Base-by-base conservation (phyloP, 2,329 filamentous ascomycete species). In the Penicillium sp. region DNA sequence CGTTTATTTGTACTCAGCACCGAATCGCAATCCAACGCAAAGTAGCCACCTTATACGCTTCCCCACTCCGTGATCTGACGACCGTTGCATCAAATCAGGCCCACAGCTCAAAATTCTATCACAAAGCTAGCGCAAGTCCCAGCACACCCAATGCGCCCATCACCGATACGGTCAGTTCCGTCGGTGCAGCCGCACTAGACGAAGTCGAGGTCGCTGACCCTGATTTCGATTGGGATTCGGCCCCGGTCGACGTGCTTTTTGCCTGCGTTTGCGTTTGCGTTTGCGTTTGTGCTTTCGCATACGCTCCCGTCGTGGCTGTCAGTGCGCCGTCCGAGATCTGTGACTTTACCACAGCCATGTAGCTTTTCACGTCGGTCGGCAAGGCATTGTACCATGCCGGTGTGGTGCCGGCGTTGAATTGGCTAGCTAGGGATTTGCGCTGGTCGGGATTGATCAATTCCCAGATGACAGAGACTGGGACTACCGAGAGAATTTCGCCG, bases 361-460 rank as follows among this genome's bases (percentile, higher is more conserved):
- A 73, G 39, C 57, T 67, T 57, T 72, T 67, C n/a, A 69, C 67
- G 2, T 67, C 63, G 5, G 63, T 58, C 0, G 71, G 71, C 0
- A 74, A 62, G 29, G 58, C 60, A 11, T 50, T 44, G 21, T 72
- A 74, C 71, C 71, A 73, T 29, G 57, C 55, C 0, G 71, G 69
- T 0, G 70, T 73, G 39, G 53, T 64, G 0, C 71, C 71, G 9
- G 68, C 69, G 8, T 66, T 59, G 49, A 71, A 66, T 8, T 71
- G 61, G 36, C 64, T 67, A 7, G 67, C 67, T 5, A 73, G 57
- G 0, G 67, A 59, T 34, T 63, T 68, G 46, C 71, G 69, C 27
- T 65, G 64, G 6, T 56, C 45, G 1, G 68, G 66, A 27, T 71
- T 56, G 29, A 72, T 46, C 0, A 73, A 56, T 24, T 72, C 65